phyloP scores from a whole-genome alignment of 805 yeast genomes.

The Sugiyamaella lignohabitans region DNA sequence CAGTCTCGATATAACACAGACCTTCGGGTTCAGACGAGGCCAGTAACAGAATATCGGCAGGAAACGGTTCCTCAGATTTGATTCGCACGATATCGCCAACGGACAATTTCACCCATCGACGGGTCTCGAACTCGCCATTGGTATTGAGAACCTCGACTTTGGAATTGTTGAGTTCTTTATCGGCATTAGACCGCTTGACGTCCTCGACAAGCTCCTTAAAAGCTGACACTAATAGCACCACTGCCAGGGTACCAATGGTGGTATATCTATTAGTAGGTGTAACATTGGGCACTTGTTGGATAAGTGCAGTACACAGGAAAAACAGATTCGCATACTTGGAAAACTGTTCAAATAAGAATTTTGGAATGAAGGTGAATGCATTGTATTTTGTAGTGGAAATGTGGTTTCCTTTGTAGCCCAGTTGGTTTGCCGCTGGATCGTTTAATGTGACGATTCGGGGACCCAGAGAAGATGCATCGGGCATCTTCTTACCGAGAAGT shows the following conservation, averaged over 20 bases:
- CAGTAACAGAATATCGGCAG: conserved; percentile 81
- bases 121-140: conserved; percentile 57
- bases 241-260: conserved; percentile 81
- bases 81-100: conserved; percentile 91
- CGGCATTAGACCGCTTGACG: conserved; percentile 79
- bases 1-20: conserved; percentile 93
- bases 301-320: conserved; percentile 82
- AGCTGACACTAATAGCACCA: conserved; percentile 87
- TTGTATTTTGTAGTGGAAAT: conserved; percentile 95
- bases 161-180: conserved; percentile 80
- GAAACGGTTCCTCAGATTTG: conserved; percentile 80
- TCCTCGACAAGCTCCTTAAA: conserved; percentile 89
- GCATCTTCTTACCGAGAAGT: conserved; percentile 24
- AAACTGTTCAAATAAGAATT: conserved; percentile 92
- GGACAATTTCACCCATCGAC: conserved; percentile 77
- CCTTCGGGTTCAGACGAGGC: conserved; percentile 98
- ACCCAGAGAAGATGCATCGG: conserved; percentile 33
- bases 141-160: conserved; percentile 53
- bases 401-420: conserved; percentile 69
- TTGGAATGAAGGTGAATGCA: conserved; percentile 86
- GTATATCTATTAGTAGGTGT: conserved; percentile 95
- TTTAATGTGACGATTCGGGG: conserved; percentile 67
- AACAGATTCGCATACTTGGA: conserved; percentile 94
- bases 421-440: conserved; percentile 49
- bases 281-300: conserved; percentile 95